Conservation (phyloP, 208 protist genomes). For the Acanthamoeba divionensis region DNA sequence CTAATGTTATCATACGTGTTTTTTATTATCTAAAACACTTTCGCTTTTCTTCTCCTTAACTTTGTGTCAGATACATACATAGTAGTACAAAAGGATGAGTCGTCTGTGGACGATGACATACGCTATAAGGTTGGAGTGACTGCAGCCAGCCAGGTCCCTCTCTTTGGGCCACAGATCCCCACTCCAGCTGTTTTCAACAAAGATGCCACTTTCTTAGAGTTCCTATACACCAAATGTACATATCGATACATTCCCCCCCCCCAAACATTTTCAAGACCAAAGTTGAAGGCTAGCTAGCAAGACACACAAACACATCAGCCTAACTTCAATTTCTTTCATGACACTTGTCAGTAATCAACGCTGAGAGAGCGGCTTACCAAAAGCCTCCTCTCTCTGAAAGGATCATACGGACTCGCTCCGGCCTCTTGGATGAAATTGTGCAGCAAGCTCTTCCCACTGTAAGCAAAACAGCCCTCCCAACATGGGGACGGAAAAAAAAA, state of each 20-base stretch:
- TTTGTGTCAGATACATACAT: conserved; percentile 15
- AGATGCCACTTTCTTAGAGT: background rate
- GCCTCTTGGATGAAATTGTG: background rate
- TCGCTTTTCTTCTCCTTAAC: background rate
- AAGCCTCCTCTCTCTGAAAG: background rate
- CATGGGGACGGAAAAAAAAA: no score
- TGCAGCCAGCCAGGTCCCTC: background rate
- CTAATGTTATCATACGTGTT: background rate
- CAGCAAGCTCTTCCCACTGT: background rate
- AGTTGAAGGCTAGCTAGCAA: background rate
- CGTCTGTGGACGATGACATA: background rate
- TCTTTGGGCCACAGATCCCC: background rate
- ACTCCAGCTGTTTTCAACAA: conserved; percentile 9
- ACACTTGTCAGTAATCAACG: conserved; percentile 32
- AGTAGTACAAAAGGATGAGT: conserved; percentile 33
- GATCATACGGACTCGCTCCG: conserved; percentile 26
- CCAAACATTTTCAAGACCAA: background rate
- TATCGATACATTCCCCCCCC: background rate
- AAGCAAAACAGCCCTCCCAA: background rate
- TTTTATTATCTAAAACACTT: background rate
- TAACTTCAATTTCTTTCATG: background rate
- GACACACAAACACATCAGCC: background rate
- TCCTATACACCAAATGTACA: conserved; percentile 43
- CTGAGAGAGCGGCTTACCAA: conserved; percentile 17
- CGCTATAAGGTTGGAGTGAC: conserved; percentile 5